Evolutionary conservation across 1,284 basidiomycete species (phyloP).

Genomic region (Sporisorium scitamineum): DNA sequence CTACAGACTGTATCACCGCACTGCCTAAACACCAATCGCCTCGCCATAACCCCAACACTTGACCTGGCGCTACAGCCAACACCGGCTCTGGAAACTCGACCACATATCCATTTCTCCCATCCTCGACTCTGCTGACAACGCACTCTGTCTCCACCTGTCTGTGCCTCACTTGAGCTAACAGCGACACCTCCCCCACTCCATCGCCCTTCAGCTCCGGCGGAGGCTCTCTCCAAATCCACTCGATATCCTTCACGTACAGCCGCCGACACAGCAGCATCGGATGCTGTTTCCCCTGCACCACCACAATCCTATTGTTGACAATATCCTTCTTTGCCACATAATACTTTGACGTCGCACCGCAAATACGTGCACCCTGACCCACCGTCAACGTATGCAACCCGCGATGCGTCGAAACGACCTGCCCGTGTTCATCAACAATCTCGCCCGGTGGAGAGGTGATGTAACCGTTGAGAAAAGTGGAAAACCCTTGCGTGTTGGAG

Average conservation of each 20-base stretch:
- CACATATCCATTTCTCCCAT: slow-evolving; percentile 20
- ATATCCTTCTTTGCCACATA: slow-evolving; percentile 83
- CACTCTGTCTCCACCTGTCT: slow-evolving; percentile 76
- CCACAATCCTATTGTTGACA: slow-evolving; percentile 76
- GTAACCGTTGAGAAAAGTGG: slow-evolving; percentile 74
- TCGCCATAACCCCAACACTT: slow-evolving; percentile 81
- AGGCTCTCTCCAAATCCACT: slow-evolving; percentile 39
- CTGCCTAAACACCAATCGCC: slow-evolving; percentile 85
- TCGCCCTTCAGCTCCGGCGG: slow-evolving; percentile 69
- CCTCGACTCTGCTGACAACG: slow-evolving; percentile 60
- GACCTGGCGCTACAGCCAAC: slow-evolving; percentile 81
- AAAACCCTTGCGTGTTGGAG: slow-evolving; percentile 36
- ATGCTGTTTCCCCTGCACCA: slow-evolving; percentile 82
- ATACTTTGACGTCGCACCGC: slow-evolving; percentile 76
- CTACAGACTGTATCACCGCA: slow-evolving; percentile 74
- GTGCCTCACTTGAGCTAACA: slow-evolving; percentile 82
- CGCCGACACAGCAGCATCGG: slow-evolving; percentile 74
- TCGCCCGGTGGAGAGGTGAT: slow-evolving; percentile 77
- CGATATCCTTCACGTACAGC: slow-evolving; percentile 30
- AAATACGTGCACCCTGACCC: slow-evolving; percentile 80
- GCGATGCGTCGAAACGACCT: slow-evolving; percentile 76
- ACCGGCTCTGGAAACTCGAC: slow-evolving; percentile 75
- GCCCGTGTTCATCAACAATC: slow-evolving; percentile 77
- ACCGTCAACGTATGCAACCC: slow-evolving; percentile 92
- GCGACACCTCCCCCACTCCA: slow-evolving; percentile 72